phyloP scores from a whole-genome alignment of 805 yeast genomes.

The Myxozyma mucilagina region DNA sequence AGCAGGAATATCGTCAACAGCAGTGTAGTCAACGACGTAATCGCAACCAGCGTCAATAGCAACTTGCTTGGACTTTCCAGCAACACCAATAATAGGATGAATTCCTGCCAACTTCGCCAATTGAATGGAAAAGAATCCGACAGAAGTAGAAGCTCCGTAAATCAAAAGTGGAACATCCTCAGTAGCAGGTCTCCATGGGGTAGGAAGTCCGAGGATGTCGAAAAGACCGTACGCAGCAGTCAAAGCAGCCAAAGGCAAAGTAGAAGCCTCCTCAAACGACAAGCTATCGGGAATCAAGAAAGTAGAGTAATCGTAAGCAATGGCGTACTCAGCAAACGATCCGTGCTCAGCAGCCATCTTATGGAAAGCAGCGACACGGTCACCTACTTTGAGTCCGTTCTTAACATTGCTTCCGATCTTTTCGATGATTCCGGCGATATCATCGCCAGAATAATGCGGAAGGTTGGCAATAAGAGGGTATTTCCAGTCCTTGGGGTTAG shows the following conservation, averaged over 20 bases:
- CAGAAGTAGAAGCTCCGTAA: constrained; percentile 28
- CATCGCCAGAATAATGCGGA: constrained; percentile 26
- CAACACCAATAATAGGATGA: constrained; percentile 28
- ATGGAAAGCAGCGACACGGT: constrained; percentile 30
- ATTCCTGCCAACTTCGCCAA: constrained; percentile 28
- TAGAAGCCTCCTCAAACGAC: constrained; percentile 27
- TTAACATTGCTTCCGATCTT: constrained; percentile 19
- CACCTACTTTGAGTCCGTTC: constrained; percentile 18
- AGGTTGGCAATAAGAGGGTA: not conserved
- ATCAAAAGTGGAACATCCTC: constrained; percentile 20
- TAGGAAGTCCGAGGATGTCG: constrained; percentile 21
- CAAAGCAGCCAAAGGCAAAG: constrained; percentile 23
- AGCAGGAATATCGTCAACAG: constrained; percentile 8
- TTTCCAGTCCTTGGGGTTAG: constrained; percentile 31
- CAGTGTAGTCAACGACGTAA: constrained; percentile 23
- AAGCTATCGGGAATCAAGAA: constrained; percentile 22
- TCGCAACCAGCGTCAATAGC: constrained; percentile 22
- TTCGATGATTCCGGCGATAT: constrained; percentile 25
- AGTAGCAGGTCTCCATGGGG: constrained; percentile 28
- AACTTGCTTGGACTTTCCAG: constrained; percentile 14
- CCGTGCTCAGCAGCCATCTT: constrained; percentile 18
- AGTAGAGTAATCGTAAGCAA: constrained; percentile 17
- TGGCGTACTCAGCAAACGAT: constrained; percentile 27
- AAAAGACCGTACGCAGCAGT: constrained; percentile 24
- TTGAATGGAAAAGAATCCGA: constrained; percentile 20